These are phyloP conservation scores for Clarkia xantiana DNA, from an alignment of 345 rosid genomes.

Conservation along the genomic window DNA sequence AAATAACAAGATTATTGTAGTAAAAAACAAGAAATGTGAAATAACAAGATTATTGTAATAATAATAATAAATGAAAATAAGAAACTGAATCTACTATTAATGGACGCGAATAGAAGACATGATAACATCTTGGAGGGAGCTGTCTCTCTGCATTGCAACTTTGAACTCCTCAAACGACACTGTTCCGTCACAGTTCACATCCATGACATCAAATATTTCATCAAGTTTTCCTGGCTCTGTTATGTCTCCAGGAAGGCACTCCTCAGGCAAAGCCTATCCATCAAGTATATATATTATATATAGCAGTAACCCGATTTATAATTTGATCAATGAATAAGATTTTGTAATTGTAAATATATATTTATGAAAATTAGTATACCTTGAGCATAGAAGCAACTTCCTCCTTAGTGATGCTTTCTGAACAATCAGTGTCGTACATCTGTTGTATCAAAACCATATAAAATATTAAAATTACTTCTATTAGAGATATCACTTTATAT, in stretches of 20 bases:
- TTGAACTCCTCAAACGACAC: slow-evolving; percentile 62
- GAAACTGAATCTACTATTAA: not conserved
- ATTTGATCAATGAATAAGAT: too few relatives aligned
- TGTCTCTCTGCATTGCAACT: slow-evolving; percentile 53
- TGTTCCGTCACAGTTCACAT: slow-evolving; percentile 53
- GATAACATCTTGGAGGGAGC: slow-evolving; percentile 50
- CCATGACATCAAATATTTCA: slow-evolving; percentile 52
- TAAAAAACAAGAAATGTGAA: too few relatives aligned
- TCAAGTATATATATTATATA: not conserved
- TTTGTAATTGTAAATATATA: too few relatives aligned
- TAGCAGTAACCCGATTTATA: not conserved
- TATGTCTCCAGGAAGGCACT: slow-evolving; percentile 47
- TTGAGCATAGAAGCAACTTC: slow-evolving; percentile 60
- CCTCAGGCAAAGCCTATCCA: slow-evolving; percentile 50
- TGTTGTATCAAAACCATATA: slow-evolving; percentile 5
- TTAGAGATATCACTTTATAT: not conserved
- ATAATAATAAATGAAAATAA: too few relatives aligned
- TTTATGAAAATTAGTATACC: slow-evolving; percentile 9
- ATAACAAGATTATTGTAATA: too few relatives aligned
- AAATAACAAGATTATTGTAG: too few relatives aligned
- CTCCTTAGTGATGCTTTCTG: slow-evolving; percentile 55
- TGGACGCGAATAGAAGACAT: slow-evolving; percentile 50
- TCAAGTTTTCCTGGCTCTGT: slow-evolving; percentile 51
- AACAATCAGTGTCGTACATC: slow-evolving; percentile 59
- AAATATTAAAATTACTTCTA: not conserved